phyloP scores from a whole-genome alignment of 768 basidiomycete species.

The Phylloporus arenicola region DNA sequence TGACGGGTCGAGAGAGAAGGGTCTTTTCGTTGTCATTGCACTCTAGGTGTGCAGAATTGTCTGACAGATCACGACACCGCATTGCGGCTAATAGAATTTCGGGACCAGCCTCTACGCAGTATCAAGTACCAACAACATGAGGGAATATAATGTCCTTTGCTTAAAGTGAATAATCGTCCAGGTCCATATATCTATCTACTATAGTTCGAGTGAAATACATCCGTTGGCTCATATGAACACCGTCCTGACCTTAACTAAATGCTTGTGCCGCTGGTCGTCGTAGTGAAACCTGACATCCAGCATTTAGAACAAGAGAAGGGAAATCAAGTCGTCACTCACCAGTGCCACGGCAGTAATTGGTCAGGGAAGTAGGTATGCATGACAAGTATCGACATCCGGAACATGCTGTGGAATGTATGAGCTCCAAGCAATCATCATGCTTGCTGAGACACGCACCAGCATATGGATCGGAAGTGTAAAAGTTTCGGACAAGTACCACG shows the following conservation, averaged over 20 bases:
- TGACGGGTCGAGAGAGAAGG: conserved; percentile 21
- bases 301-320: conserved; percentile 1
- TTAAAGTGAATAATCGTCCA: conserved; percentile 2
- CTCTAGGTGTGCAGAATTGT: background rate
- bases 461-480: conserved; percentile 84
- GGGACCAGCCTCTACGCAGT: too few species aligned
- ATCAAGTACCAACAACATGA: background rate
- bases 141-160: background rate
- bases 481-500: conserved; percentile 79
- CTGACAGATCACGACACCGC: background rate
- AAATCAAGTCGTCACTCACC: conserved; percentile 17
- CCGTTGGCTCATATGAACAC: background rate
- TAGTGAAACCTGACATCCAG: conserved; percentile 21
- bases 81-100: background rate
- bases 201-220: background rate
- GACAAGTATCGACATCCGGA: conserved; percentile 86
- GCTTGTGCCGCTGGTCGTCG: conserved; percentile 28
- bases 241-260: conserved; percentile 11
- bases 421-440: background rate
- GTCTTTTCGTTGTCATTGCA: conserved; percentile 25
- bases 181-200: conserved; percentile 8
- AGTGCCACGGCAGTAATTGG: conserved; percentile 59
- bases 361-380: conserved; percentile 74
- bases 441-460: conserved; percentile 46
- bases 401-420: conserved; percentile 49